Conservation (phyloP, 768 basidiomycete species). For the Daedaleopsis sinensis region DNA sequence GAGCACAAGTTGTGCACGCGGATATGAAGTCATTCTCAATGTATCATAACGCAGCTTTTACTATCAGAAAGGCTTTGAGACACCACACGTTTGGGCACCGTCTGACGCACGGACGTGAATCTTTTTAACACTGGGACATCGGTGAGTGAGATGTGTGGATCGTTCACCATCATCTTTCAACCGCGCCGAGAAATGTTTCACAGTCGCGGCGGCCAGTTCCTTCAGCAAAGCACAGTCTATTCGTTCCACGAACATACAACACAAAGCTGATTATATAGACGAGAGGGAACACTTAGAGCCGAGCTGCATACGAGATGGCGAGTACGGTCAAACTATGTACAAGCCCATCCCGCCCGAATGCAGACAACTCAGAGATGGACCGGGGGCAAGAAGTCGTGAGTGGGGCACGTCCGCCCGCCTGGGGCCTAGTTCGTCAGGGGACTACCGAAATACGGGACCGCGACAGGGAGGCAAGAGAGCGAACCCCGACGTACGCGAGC, state of each 20-base stretch:
- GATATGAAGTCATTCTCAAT: not conserved
- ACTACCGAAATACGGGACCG: not conserved
- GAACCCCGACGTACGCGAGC: not conserved
- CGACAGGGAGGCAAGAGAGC: not conserved
- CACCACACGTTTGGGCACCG: no score
- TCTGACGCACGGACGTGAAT: no score
- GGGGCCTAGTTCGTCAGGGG: no score
- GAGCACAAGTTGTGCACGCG: not conserved
- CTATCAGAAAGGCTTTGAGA: no score
- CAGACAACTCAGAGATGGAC: conserved; percentile 20
- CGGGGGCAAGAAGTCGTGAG: conserved; percentile 14
- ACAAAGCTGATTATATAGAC: conserved; percentile 8
- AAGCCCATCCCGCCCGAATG: conserved; percentile 18
- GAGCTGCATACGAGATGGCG: conserved; percentile 25
- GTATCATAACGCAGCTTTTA: no score
- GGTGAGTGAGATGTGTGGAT: no score
- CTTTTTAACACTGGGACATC: no score
- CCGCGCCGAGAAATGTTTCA: no score
- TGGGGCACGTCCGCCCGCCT: no score
- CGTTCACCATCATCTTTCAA: no score
- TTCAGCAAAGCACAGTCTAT: conserved; percentile 20
- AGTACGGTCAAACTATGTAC: conserved; percentile 17
- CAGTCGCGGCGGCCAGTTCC: no score
- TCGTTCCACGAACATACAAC: conserved; percentile 26
- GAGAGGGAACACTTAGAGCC: conserved; percentile 5